A percentile compares a stretch with the other conserved stretches of the same genome.
These are phyloP conservation scores for Pelargonium myrrhifolium DNA, from an alignment of 441 rosid genomes.

Conservation along the genomic window DNA sequence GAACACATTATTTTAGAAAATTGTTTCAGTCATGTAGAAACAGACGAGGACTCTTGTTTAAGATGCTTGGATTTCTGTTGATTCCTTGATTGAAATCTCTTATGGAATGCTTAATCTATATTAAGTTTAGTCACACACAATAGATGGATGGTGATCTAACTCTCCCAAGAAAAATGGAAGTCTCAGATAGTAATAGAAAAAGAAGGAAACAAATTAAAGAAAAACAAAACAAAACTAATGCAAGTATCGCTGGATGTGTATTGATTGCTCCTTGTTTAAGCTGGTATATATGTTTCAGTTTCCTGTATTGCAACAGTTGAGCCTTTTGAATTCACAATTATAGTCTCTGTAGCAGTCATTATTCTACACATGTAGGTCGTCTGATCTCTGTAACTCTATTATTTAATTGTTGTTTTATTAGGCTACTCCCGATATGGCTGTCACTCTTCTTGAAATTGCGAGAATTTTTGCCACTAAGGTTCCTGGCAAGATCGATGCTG, in stretches of 20 bases:
- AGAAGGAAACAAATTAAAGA: background rate
- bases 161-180: background rate
- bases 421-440: conserved; percentile 99
- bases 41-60: background rate
- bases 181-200: background rate
- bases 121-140: background rate
- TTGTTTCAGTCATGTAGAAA: background rate
- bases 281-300: background rate
- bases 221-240: background rate
- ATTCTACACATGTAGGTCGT: background rate
- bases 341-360: background rate
- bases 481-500: conserved; percentile 99
- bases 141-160: background rate
- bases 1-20: background rate
- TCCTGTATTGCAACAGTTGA: background rate
- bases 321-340: conserved; percentile 2
- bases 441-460: conserved; percentile 97
- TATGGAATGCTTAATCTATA: too few species aligned
- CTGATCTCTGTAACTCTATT: background rate
- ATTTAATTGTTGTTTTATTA: conserved; percentile 19
- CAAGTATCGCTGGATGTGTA: background rate
- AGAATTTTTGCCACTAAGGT: conserved; percentile 99
- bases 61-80: background rate
- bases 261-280: background rate
- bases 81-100: background rate